Conservation (phyloP, 1,284 basidiomycete genomes). For the Boletus sp. region DNA sequence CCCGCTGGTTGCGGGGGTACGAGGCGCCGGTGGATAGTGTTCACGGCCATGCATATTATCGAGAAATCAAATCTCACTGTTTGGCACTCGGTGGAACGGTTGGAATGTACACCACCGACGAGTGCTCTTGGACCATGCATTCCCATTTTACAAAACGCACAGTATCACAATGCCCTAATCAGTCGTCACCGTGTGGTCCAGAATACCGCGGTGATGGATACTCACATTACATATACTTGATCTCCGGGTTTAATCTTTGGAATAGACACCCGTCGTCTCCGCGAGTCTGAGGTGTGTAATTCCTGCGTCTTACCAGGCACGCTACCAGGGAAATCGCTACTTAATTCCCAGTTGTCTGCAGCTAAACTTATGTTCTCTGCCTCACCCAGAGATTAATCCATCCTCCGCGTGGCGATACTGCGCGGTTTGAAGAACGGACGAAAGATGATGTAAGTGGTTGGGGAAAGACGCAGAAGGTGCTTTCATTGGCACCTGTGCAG, state of each 20-base stretch:
- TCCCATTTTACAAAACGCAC: constrained; percentile 69
- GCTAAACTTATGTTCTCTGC: constrained; percentile 22
- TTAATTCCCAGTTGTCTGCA: constrained; percentile 58
- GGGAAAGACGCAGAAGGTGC: constrained; percentile 61
- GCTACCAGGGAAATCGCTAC: constrained; percentile 59
- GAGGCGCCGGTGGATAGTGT: constrained; percentile 39
- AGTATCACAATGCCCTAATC: constrained; percentile 57
- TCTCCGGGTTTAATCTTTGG: constrained; percentile 66
- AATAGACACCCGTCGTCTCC: constrained; percentile 49
- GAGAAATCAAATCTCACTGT: constrained; percentile 42
- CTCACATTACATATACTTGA: constrained; percentile 70
- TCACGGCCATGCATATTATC: background rate
- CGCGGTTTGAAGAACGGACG: constrained; percentile 68
- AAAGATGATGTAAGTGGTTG: constrained; percentile 67
- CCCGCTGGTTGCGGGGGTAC: constrained; percentile 61
- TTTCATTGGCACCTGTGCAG: constrained; percentile 58
- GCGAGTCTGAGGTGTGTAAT: constrained; percentile 62
- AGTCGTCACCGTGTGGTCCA: background rate
- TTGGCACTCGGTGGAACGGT: constrained; percentile 64
- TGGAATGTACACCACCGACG: constrained; percentile 78
- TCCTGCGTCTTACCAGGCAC: constrained; percentile 62
- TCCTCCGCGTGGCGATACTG: background rate
- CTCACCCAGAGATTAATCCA: background rate
- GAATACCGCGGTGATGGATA: background rate
- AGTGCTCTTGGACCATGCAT: constrained; percentile 60